Evolutionary conservation across 306 rosid genomes (phyloP).

Genomic region (Hippophae gyantsensis): DNA sequence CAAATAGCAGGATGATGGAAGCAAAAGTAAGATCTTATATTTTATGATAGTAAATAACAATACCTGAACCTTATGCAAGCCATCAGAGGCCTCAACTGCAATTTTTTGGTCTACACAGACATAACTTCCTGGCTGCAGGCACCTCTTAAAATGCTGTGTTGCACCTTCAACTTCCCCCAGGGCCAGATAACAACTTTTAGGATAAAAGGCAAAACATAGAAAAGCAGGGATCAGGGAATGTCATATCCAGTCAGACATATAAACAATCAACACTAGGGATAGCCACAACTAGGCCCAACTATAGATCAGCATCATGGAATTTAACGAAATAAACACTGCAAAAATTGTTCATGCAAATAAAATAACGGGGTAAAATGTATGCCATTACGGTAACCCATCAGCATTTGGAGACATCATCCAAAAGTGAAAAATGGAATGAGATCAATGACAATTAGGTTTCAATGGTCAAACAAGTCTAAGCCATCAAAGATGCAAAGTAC

Average conservation of each 20-base stretch:
- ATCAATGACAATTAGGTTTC: not conserved
- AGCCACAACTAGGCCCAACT: not conserved
- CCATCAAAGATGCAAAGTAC: conserved; percentile 12
- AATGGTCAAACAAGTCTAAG: conserved; percentile 16
- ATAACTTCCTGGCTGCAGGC: conserved; percentile 69
- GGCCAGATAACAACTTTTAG: conserved; percentile 68
- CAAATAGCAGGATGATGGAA: not conserved
- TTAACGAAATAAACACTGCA: too few relatives aligned
- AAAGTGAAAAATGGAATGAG: not conserved
- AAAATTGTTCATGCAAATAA: too few relatives aligned
- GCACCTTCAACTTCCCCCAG: conserved; percentile 87
- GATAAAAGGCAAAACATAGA: conserved; percentile 17
- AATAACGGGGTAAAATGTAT: not conserved
- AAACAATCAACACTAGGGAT: not conserved
- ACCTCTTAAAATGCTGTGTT: conserved; percentile 54
- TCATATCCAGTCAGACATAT: conserved; percentile 8
- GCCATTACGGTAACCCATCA: not conserved
- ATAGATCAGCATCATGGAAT: not conserved
- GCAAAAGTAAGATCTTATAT: not conserved
- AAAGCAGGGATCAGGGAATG: conserved; percentile 10
- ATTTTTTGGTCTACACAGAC: conserved; percentile 73
- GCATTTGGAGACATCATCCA: not conserved
- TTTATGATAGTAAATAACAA: conserved; percentile 5
- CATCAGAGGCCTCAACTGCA: conserved; percentile 89
- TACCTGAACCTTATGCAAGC: conserved; percentile 86